Base-by-base conservation (phyloP, 2,329 filamentous ascomycete genomes). In the Lomentospora prolificans region DNA sequence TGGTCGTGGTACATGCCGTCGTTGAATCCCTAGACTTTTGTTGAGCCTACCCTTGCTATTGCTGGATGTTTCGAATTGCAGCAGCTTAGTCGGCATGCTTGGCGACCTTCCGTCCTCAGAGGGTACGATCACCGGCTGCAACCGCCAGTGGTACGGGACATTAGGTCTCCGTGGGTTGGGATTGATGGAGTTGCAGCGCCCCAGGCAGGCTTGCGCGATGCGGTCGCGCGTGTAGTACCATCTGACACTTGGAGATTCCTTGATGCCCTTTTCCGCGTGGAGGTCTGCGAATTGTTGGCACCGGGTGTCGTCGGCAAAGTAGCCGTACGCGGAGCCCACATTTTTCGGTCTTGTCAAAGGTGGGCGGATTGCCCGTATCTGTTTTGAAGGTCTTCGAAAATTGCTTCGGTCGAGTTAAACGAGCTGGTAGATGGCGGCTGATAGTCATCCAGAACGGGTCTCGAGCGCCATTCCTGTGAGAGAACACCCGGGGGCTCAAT, bases 271-370 rank as follows among this genome's bases (percentile, higher is more conserved):
- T 14, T 44, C 33, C 5, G 52, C 52, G 52, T 54, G 52, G 5
- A 54, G 36, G 52, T 46, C 52, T 4, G 52, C 52, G 24, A 54
- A 54, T 17, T 44, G 17, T 12, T 54, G 33, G 52, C 52, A 54
- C 5, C 52, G 52, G 52, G 46, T 54, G 52, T 54, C 52, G 52
- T 54, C 52, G 33, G 52, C 52, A 36, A 54, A 54, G 25, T 54
- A 54, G 24, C 52, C 36, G 36, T 54, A 54, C 33, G 52, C 52
- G 24, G 52, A 44, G n/a, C 52, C 52, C 19, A 54, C 36, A 25
- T 54, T 54, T 30, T 54, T n/a, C 52, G 1, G 19, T 54, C 36
- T 54, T 36, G 36, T 54, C 52, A n/a, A 44, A 54, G 31, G 52
- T 25, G 12, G 36, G n/a, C 17, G 36, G 52, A 44, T 25, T 54